Conservation (phyloP, 495 filamentous ascomycete species). For the Amphirosellinia nigrospora region DNA sequence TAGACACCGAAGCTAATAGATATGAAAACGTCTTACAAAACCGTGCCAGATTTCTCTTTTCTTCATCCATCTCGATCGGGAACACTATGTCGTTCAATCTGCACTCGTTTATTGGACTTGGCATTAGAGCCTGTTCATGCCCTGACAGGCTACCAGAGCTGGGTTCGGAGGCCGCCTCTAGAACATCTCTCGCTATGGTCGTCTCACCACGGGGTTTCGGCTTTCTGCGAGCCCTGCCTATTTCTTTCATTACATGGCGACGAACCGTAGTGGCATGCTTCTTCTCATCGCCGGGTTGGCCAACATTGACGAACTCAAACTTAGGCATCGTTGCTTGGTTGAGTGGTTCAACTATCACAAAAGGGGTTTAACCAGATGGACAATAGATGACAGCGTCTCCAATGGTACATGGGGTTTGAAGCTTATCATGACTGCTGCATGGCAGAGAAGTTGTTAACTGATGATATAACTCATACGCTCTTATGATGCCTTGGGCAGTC, state of each 20-base stretch:
- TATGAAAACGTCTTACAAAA: conserved; percentile 25
- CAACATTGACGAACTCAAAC: conserved; percentile 40
- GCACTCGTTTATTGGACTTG: conserved; percentile 24
- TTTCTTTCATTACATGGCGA: conserved; percentile 48
- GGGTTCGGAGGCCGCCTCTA: not conserved
- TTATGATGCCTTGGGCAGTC: not conserved
- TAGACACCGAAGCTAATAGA: not conserved
- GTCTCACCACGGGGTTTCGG: conserved; percentile 26
- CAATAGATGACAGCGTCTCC: not conserved
- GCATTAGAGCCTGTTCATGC: not conserved
- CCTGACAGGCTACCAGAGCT: not conserved
- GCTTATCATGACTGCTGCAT: not conserved
- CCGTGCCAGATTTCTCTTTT: conserved; percentile 29
- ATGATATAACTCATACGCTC: not conserved
- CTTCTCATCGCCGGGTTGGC: conserved; percentile 32
- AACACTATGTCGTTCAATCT: conserved; percentile 24
- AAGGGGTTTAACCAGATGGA: not conserved
- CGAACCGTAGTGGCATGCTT: conserved; percentile 38
- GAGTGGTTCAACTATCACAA: not conserved
- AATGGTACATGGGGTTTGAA: not conserved
- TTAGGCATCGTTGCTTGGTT: conserved; percentile 25
- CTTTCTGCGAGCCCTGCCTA: conserved; percentile 42
- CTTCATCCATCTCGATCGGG: conserved; percentile 34
- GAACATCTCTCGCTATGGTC: conserved; percentile 13
- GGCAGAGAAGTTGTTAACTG: not conserved